Evolutionary conservation across 371 early-diverging fungal genomes (phyloP).

Genomic region (Mortierella sp.): DNA sequence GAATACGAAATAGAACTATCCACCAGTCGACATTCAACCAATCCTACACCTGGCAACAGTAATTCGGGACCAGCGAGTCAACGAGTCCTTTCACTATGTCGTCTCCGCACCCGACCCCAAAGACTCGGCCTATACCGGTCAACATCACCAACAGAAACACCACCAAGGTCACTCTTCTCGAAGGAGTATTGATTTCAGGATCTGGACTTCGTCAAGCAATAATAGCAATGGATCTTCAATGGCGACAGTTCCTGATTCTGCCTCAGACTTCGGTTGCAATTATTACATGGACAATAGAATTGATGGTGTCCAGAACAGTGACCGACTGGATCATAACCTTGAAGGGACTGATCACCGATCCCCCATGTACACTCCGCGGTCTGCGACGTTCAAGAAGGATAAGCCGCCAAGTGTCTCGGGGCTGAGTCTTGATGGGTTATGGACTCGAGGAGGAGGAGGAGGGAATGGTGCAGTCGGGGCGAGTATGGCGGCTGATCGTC

Average conservation of each 20-base stretch:
- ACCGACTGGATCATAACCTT: conserved; percentile 46
- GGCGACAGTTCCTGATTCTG: neutral
- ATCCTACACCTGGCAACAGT: conserved; percentile 38
- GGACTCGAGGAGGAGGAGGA: conserved; percentile 9
- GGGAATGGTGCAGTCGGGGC: neutral
- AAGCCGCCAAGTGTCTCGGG: conserved; percentile 28
- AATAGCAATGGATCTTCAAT: neutral
- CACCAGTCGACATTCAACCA: conserved; percentile 48
- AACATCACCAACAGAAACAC: neutral
- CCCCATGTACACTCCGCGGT: conserved; percentile 20
- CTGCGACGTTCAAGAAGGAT: conserved; percentile 19
- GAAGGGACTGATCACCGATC: conserved; percentile 48
- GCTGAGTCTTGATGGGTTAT: conserved; percentile 34
- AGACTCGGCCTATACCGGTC: neutral
- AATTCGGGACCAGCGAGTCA: conserved; percentile 31
- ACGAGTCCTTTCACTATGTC: neutral
- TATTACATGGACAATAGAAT: conserved; percentile 17
- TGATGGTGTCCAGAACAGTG: conserved; percentile 50
- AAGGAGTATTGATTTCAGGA: conserved; percentile 32
- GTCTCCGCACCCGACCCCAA: neutral
- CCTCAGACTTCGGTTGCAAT: neutral
- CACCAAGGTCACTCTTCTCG: conserved; percentile 8
- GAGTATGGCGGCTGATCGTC: neutral
- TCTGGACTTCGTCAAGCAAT: conserved; percentile 25
- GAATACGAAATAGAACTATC: conserved; percentile 34